Evolutionary conservation across 2,329 filamentous ascomycete species (phyloP).

Genomic region (Sclerotinia trifoliorum): DNA sequence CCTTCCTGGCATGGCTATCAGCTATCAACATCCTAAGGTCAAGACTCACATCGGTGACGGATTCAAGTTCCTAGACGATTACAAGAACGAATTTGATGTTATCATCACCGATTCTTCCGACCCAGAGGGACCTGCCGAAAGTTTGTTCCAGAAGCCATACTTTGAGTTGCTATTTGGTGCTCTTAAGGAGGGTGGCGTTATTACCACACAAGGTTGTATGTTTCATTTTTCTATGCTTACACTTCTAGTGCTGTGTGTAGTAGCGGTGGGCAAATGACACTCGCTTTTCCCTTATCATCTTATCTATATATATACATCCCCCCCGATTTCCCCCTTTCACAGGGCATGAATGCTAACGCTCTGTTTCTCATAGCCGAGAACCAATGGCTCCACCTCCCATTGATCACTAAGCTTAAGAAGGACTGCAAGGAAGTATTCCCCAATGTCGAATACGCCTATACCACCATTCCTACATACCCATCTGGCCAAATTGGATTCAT

Average conservation of each 20-base stretch:
- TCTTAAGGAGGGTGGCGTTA: slow-evolving; percentile 92
- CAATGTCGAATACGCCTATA: slow-evolving; percentile 97
- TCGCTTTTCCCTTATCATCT: slow-evolving; percentile 16
- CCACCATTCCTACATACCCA: slow-evolving; percentile 98
- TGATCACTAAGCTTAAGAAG: slow-evolving; percentile 95
- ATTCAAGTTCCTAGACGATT: slow-evolving; percentile 97
- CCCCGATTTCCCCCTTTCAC: slow-evolving; percentile 24
- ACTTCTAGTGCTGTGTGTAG: slow-evolving; percentile 55
- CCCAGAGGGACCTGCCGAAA: slow-evolving; percentile 93
- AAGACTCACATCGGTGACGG: slow-evolving; percentile 93
- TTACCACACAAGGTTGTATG: slow-evolving; percentile 99
- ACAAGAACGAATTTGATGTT: slow-evolving; percentile 97
- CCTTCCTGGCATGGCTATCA: slow-evolving; percentile 88
- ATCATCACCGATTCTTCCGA: slow-evolving; percentile 99
- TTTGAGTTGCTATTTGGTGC: slow-evolving; percentile 91
- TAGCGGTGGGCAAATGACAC: slow-evolving; percentile 19
- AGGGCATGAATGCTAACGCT: slow-evolving; percentile 22
- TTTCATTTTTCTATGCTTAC: slow-evolving; percentile 39
- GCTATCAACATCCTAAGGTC: slow-evolving; percentile 91
- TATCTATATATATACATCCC: not conserved
- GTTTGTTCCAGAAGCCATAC: slow-evolving; percentile 97
- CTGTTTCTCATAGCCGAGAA: slow-evolving; percentile 72
- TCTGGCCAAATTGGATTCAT: slow-evolving; percentile 99
- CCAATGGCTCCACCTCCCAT: slow-evolving; percentile 95
- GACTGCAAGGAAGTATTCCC: slow-evolving; percentile 97